Evolutionary conservation across 164 flowering plant genomes (phyloP).

Genomic region (Euptelea pleiosperma): DNA sequence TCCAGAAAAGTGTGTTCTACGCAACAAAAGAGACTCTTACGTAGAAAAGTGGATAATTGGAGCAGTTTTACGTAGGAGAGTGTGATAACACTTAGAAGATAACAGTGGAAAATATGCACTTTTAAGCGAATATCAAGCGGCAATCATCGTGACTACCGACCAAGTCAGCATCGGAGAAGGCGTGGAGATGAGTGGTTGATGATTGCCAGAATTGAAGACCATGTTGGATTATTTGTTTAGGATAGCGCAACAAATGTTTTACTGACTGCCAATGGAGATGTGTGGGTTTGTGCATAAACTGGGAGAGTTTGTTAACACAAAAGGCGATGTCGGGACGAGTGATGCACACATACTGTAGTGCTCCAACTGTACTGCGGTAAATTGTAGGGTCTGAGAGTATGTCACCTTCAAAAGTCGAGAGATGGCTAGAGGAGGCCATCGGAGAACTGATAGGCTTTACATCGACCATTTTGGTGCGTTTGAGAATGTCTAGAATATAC

Average conservation of each 20-base stretch:
- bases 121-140: too few species aligned
- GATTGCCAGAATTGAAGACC: neutral
- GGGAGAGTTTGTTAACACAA: neutral
- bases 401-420: neutral
- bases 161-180: constrained; percentile 1
- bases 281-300: constrained; percentile 4
- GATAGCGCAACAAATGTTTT: neutral
- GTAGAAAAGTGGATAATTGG: too few species aligned
- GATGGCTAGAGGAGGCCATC: neutral
- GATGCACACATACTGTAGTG: constrained; percentile 1
- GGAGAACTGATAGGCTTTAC: neutral
- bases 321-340: neutral
- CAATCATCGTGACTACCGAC: neutral
- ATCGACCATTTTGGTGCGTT: neutral
- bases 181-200: neutral
- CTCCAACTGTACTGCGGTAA: neutral
- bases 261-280: neutral
- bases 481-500: too few species aligned
- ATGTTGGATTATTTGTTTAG: neutral
- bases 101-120: too few species aligned
- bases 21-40: too few species aligned
- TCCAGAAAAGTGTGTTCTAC: too few species aligned
- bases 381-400: neutral
- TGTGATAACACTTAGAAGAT: too few species aligned
- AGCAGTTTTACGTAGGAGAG: too few species aligned